Base-by-base conservation (phyloP, 2,329 filamentous ascomycete genomes). In the Neofusicoccum cordaticola region DNA sequence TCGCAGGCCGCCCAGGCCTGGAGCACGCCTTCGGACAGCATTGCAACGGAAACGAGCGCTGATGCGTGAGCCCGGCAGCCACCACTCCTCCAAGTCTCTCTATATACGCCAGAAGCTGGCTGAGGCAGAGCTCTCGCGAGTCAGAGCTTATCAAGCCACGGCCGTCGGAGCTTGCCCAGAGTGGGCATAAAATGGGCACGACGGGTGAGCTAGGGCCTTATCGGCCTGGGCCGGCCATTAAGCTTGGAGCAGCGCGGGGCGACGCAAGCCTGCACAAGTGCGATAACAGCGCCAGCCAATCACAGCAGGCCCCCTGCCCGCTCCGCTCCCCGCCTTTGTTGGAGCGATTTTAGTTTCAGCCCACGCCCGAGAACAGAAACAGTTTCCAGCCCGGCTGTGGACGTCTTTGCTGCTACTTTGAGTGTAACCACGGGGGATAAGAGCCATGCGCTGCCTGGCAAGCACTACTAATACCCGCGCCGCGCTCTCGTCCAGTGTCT, bases 31-130 rank as follows among this genome's bases (percentile, higher is more conserved):
- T 41, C 22, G 4, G 4, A 15, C 11, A 31, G 87, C 83, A 0
- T 78, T 85, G 56, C 86, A 84, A 63, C 84, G 84, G 0, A 80
- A 75, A 0, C 87, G 84, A 73, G 88, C 84, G 13, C 12, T 17
- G n/a, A 15, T 17, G 1, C 12, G 34, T 9, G 7, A 1, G 6
- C 3, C 2, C 1, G 5, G 15, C 15, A 42, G 19, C 8, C 3
- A 6, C 1, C 15, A 31, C 31, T 19, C 22, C 17, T 31, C 12
- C 17, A 7, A 13, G 7, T 2, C 8, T 5, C 17, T 56, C 0
- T 87, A 4, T 83, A 79, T 19, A 31, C 8, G 11, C 2, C 4
- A 12, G 12, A 31, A n/a, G 6, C 35, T 35, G 48, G 4, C 7
- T 17, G 27, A 35, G 8, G 27, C 48, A 35, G 31, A 7, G 11